Evolutionary conservation across 805 yeast genomes (phyloP).

Genomic region (Candida dajiaensis): DNA sequence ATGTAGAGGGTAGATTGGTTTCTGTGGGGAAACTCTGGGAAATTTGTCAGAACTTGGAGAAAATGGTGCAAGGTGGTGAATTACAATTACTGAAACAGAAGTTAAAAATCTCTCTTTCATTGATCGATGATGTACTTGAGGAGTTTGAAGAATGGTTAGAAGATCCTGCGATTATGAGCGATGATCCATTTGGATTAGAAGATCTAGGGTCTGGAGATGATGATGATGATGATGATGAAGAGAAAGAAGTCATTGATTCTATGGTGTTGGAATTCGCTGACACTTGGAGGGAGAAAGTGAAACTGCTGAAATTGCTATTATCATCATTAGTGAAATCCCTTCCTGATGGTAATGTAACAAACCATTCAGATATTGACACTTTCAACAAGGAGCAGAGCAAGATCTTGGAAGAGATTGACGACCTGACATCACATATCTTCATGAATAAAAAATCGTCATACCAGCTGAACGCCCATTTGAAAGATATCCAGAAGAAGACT

Average conservation of each 20-base stretch:
- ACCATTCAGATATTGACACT: conserved; percentile 42
- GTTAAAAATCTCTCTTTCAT: conserved; percentile 35
- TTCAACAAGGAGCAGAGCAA: conserved; percentile 37
- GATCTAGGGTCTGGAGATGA: conserved; percentile 26
- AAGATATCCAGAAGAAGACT: conserved; percentile 22
- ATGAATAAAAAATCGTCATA: conserved; percentile 25
- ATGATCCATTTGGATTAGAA: conserved; percentile 48
- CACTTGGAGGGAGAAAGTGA: conserved; percentile 47
- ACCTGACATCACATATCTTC: conserved; percentile 51
- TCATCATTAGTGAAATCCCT: conserved; percentile 54
- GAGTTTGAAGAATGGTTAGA: conserved; percentile 69
- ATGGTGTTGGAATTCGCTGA: conserved; percentile 37
- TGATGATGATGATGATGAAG: conserved; percentile 25
- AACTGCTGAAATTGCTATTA: conserved; percentile 52
- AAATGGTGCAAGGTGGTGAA: conserved; percentile 42
- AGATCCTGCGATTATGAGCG: conserved; percentile 43
- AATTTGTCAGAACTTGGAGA: conserved; percentile 45
- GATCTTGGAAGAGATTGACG: conserved; percentile 47
- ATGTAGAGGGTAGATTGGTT: conserved; percentile 39
- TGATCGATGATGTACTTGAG: conserved; percentile 56
- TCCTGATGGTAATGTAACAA: conserved; percentile 31
- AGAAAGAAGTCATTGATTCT: conserved; percentile 24
- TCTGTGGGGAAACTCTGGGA: conserved; percentile 70
- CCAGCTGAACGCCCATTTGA: conserved; percentile 26
- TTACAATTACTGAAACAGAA: conserved; percentile 45